Percentiles rank a stretch among this genome's conserved stretches.
Conservation (phyloP, 2,329 filamentous ascomycete genomes). For the Botryotinia narcissicola region DNA sequence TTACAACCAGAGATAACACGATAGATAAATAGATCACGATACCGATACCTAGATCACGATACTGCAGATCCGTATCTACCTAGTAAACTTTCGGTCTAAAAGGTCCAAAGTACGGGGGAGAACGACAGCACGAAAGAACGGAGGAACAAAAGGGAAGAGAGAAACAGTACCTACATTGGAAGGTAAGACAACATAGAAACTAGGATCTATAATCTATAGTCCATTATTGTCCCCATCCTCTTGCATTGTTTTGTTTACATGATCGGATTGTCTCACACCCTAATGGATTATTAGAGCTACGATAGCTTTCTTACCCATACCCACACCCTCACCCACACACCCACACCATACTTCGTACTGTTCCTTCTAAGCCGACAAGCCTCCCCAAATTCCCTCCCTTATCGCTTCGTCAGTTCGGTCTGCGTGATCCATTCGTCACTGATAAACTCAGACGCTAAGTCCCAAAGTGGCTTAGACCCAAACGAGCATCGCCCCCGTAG, state of each 20-base stretch:
- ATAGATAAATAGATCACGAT: constrained; percentile 2
- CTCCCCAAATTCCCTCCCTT: constrained; percentile 3
- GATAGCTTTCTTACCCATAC: constrained; percentile 4
- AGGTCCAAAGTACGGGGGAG: constrained; percentile 9
- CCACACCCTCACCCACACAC: neutral
- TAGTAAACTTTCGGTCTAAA: neutral
- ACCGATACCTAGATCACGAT: neutral
- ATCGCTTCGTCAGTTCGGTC: constrained; percentile 13
- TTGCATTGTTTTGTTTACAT: constrained; percentile 8
- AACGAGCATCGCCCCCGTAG: constrained; percentile 21
- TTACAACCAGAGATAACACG: neutral
- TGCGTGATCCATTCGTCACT: constrained; percentile 21
- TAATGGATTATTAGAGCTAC: neutral
- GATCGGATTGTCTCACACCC: constrained; percentile 4
- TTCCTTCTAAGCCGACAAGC: neutral
- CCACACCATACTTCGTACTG: neutral
- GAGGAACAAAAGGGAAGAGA: neutral
- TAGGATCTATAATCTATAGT: neutral
- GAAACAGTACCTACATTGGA: constrained; percentile 2
- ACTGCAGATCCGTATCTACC: neutral
- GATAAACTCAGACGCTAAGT: constrained; percentile 15
- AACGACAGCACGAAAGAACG: neutral
- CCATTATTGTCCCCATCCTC: neutral
- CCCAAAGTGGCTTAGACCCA: constrained; percentile 8
- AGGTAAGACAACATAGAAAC: neutral